Evolutionary conservation across 495 filamentous ascomycete species (phyloP).

Genomic region (Annulohypoxylon stygium): DNA sequence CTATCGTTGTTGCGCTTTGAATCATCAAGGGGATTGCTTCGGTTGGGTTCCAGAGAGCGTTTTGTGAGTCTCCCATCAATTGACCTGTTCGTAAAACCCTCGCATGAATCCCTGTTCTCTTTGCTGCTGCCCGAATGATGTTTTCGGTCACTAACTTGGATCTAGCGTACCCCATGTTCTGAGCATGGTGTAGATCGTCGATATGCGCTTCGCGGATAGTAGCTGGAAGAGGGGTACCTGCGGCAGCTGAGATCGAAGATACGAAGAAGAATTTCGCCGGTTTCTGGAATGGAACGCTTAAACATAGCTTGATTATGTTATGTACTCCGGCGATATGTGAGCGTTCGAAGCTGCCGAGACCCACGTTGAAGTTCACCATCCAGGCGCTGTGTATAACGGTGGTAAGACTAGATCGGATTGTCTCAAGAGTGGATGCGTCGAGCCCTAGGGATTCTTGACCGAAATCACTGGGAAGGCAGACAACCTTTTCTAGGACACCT

Average conservation of each 20-base stretch:
- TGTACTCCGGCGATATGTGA: slow-evolving; percentile 64
- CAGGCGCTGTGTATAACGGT: slow-evolving; percentile 70
- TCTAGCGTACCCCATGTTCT: slow-evolving; percentile 70
- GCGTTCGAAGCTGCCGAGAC: slow-evolving; percentile 55
- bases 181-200: slow-evolving; percentile 53
- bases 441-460: slow-evolving; percentile 62
- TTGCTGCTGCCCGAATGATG: slow-evolving; percentile 58
- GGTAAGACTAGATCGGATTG: slow-evolving; percentile 59
- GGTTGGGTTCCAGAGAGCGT: slow-evolving; percentile 71
- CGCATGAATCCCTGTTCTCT: slow-evolving; percentile 51
- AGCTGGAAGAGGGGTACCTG: slow-evolving; percentile 52
- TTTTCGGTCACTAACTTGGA: slow-evolving; percentile 74
- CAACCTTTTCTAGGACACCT: slow-evolving; percentile 54
- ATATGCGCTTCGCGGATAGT: slow-evolving; percentile 60
- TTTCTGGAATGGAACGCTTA: slow-evolving; percentile 54
- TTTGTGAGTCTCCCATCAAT: slow-evolving; percentile 64
- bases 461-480: slow-evolving; percentile 60
- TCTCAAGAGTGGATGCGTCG: slow-evolving; percentile 48
- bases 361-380: slow-evolving; percentile 70
- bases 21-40: slow-evolving; percentile 76
- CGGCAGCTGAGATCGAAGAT: slow-evolving; percentile 64
- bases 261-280: slow-evolving; percentile 66
- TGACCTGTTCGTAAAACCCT: slow-evolving; percentile 70
- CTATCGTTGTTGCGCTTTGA: slow-evolving; percentile 60
- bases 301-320: slow-evolving; percentile 67